A percentile compares a stretch with the other conserved stretches of the same genome.
Conservation (phyloP, 1,139 yeast genomes). For the Ogataea hybrid region DNA sequence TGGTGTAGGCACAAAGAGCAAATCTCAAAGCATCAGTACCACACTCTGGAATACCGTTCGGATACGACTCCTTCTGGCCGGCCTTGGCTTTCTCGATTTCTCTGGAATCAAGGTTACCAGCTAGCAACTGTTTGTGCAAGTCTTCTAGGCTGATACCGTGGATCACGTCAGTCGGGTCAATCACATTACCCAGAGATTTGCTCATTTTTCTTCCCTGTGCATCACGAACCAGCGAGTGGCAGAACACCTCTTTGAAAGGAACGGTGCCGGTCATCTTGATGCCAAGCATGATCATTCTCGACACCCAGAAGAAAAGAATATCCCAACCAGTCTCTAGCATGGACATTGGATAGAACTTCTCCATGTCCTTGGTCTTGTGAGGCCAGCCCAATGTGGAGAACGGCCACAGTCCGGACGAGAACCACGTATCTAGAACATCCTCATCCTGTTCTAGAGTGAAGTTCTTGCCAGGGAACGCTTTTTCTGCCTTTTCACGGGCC, state of each 20-base stretch:
- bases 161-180: constrained; percentile 95
- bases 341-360: constrained; percentile 82
- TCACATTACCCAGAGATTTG: constrained; percentile 92
- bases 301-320: constrained; percentile 97
- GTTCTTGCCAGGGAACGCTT: constrained; percentile 65
- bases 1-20: constrained; percentile 96
- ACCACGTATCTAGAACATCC: constrained; percentile 98
- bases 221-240: constrained; percentile 97
- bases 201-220: constrained; percentile 99
- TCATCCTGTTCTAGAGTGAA: constrained; percentile 91
- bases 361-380: constrained; percentile 65
- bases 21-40: constrained; percentile 99
- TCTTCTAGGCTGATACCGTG: constrained; percentile 78
- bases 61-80: constrained; percentile 89
- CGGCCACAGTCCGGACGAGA: constrained; percentile 98
- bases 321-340: constrained; percentile 99
- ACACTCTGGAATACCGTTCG: constrained; percentile 98
- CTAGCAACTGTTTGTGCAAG: constrained; percentile 71
- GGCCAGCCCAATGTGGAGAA: constrained; percentile 98
- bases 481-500: constrained; percentile 77
- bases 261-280: constrained; percentile 85
- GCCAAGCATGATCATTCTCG: constrained; percentile 93
- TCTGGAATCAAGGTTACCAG: constrained; percentile 86
- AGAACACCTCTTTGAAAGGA: constrained; percentile 95
- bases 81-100: constrained; percentile 85